A percentile compares a stretch with the other conserved stretches of the same genome.
Conservation (phyloP, 208 protist genomes). For the Sergeia podlipaevii region DNA sequence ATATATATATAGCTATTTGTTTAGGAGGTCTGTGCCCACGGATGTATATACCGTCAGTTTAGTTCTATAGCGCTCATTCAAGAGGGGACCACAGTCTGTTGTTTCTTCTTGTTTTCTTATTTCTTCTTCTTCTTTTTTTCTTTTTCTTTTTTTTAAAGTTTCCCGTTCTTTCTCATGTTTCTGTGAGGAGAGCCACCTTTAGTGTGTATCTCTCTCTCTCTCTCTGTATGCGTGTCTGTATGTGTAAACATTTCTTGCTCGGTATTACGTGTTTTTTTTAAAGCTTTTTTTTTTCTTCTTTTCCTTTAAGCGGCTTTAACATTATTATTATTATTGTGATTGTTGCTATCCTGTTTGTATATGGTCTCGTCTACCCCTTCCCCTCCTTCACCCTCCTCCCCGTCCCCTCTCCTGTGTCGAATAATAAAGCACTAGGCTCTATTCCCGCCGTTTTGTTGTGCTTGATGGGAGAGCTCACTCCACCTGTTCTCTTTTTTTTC, state of each 20-base stretch:
- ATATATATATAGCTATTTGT: no score
- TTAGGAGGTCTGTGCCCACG: no score
- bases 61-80: no score
- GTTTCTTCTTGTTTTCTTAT: background rate
- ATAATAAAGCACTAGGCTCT: no score
- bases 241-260: no score
- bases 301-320: background rate
- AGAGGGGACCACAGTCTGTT: no score
- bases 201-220: background rate
- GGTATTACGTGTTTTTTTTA: no score
- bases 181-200: no score
- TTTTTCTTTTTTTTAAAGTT: background rate
- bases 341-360: background rate
- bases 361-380: background rate
- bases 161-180: background rate
- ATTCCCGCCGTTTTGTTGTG: no score
- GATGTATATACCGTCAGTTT: no score
- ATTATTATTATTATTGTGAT: background rate
- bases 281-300: background rate
- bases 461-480: no score
- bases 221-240: constrained; percentile 8
- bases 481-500: no score
- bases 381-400: background rate
- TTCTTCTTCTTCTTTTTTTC: background rate
- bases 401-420: background rate